Base-by-base conservation (phyloP, 2,329 filamentous ascomycete species). In the Ascocoryne sarcoides region DNA sequence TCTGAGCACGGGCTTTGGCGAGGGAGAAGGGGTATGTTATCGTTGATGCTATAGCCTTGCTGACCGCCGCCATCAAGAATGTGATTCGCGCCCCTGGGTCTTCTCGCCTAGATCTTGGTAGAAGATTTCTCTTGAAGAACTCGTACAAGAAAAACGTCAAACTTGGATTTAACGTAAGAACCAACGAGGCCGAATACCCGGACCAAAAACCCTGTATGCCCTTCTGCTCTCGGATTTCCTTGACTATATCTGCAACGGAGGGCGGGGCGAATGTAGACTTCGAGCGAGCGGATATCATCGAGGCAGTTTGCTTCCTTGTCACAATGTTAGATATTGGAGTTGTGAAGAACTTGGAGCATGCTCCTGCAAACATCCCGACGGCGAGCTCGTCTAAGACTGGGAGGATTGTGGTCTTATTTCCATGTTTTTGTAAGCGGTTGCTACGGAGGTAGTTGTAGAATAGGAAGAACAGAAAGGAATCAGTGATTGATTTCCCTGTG, bases 391-490 rank as follows among this genome's bases (percentile, higher is more conserved):
- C 82, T 16, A 82, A 43, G 1, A 80, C 70, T 2, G 74, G 73
- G 1, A 92, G 64, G 15, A 47, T 62, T 49, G 43, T 60, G 36
- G 52, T 52, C 10, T 48, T 53, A 0, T 14, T 59, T 51, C 57
- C 63, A 51, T 63, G 61, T 36, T 62, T 61, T 33, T 63, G 57
- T 36, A 71, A 57, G 18, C 61, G 54, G 15, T 55, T 54, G 3
- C 60, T 56, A 14, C 62, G 59, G 40, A 67, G 56, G 52, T 64
- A 65, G 47, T 71, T 84, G 63, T 94, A 93, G 43, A 84, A 81
- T 14, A 90, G 71, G 64, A 93, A 93, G 68, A 93, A 93, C 37
- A 93, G 69, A 58, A 92, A 90, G 42, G 82, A 84, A 64, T 92
- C 86, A 20, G 76, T 70, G 16, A 80, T 69, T 17, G 76, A 79